A percentile compares a stretch with the other conserved stretches of the same genome.
These are phyloP conservation scores for Mycena belliarum DNA, from an alignment of 768 basidiomycete species.

Conservation along the genomic window DNA sequence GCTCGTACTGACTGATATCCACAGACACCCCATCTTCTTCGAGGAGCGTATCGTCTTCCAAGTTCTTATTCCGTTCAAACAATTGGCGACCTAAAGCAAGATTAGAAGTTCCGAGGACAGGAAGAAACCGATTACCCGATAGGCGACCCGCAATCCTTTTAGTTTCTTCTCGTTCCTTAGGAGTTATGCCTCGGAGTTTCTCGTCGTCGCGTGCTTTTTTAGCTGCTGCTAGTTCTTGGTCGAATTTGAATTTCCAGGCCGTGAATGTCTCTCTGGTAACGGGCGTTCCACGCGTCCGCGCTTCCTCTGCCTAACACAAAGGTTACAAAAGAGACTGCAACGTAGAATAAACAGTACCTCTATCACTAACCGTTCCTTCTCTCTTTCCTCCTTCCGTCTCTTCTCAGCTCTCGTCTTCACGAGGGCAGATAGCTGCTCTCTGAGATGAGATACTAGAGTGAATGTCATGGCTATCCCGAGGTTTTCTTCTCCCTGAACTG, in stretches of 20 bases:
- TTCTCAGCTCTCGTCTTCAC: slow-evolving; percentile 60
- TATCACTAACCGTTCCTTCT: slow-evolving; percentile 70
- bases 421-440: slow-evolving; percentile 71
- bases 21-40: slow-evolving; percentile 90
- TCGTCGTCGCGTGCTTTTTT: slow-evolving; percentile 75
- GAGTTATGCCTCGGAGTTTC: slow-evolving; percentile 32
- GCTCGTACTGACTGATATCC: slow-evolving; percentile 87
- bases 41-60: slow-evolving; percentile 78
- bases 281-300: slow-evolving; percentile 86
- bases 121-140: slow-evolving; percentile 53
- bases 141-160: slow-evolving; percentile 58
- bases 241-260: slow-evolving; percentile 81
- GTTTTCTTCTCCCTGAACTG: slow-evolving; percentile 74
- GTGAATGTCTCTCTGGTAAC: slow-evolving; percentile 83
- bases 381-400: slow-evolving; percentile 60
- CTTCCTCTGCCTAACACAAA: slow-evolving; percentile 73
- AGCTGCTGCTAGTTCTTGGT: slow-evolving; percentile 55
- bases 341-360: slow-evolving; percentile 54
- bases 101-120: neutral
- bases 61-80: slow-evolving; percentile 79
- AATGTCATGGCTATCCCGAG: slow-evolving; percentile 98
- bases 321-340: slow-evolving; percentile 3
- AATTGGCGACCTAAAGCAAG: slow-evolving; percentile 77
- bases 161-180: slow-evolving; percentile 29
- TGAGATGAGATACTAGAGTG: slow-evolving; percentile 82